phyloP scores from a whole-genome alignment of 371 early-diverging fungal species.

The Lichtheimia ornata region DNA sequence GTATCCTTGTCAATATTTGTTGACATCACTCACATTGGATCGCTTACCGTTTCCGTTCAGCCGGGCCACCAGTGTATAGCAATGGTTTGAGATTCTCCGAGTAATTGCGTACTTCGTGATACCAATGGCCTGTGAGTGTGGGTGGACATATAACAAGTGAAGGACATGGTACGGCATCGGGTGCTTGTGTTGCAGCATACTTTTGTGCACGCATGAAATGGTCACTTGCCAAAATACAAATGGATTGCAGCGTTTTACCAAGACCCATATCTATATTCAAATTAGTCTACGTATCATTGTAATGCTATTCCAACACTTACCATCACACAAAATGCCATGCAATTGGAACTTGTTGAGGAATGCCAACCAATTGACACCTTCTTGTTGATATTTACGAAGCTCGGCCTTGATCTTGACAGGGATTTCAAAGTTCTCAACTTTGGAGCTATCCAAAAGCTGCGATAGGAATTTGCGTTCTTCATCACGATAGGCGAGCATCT shows the following conservation, averaged over 20 bases:
- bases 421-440: constrained; percentile 84
- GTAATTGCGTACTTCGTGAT: constrained; percentile 89
- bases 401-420: constrained; percentile 92
- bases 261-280: constrained; percentile 88
- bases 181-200: constrained; percentile 62
- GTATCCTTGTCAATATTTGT: constrained; percentile 11
- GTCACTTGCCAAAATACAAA: constrained; percentile 93
- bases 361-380: constrained; percentile 98
- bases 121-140: constrained; percentile 98
- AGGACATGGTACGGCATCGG: constrained; percentile 71
- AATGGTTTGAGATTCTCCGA: constrained; percentile 79
- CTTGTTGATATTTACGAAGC: constrained; percentile 94
- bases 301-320: constrained; percentile 34
- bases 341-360: constrained; percentile 94
- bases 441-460: constrained; percentile 88
- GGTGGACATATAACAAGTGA: constrained; percentile 98
- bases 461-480: constrained; percentile 90
- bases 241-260: constrained; percentile 98
- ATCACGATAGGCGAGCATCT: constrained; percentile 76
- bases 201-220: constrained; percentile 71
- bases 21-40: constrained; percentile 13
- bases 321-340: constrained; percentile 98
- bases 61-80: constrained; percentile 81
- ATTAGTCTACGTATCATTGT: not conserved
- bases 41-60: constrained; percentile 68